These are phyloP conservation scores for Paramecium biaurelia DNA, from an alignment of 73 alveolate genomes.

Conservation along the genomic window DNA sequence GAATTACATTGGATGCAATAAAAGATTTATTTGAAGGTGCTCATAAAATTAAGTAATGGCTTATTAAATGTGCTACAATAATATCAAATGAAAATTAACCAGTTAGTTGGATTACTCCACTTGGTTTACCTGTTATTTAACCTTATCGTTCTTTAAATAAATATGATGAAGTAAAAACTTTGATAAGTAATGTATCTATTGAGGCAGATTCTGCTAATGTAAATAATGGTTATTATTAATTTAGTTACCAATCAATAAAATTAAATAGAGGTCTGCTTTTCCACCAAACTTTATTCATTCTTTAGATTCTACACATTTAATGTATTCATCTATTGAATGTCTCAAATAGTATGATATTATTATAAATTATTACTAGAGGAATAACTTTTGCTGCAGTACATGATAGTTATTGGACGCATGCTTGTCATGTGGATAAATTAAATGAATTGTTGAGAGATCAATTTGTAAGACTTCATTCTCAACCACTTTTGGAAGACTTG, in stretches of 20 bases:
- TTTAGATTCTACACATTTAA: conserved; percentile 92
- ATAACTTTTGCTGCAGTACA: conserved; percentile 93
- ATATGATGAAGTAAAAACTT: conserved; percentile 48
- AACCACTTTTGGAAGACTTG: conserved; percentile 78
- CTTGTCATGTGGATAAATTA: conserved; percentile 78
- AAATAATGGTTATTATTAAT: not conserved
- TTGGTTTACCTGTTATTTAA: conserved; percentile 68
- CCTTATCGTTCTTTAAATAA: conserved; percentile 27
- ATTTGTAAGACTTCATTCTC: conserved; percentile 76
- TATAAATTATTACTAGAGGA: conserved; percentile 6
- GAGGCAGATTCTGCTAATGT: conserved; percentile 45
- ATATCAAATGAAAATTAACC: conserved; percentile 78
- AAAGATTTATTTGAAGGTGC: conserved; percentile 90
- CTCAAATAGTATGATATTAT: not conserved
- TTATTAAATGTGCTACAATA: conserved; percentile 82
- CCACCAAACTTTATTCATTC: conserved; percentile 94
- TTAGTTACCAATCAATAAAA: conserved; percentile 78
- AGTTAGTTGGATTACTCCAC: conserved; percentile 90
- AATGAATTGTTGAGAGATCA: conserved; percentile 72
- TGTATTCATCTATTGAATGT: conserved; percentile 88
- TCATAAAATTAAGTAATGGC: conserved; percentile 85
- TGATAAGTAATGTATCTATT: not conserved
- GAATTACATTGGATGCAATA: conserved; percentile 80
- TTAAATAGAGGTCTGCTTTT: conserved; percentile 88
- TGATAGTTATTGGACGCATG: conserved; percentile 81